Percentiles rank a stretch among this genome's conserved stretches.
Evolutionary conservation across 495 filamentous ascomycete genomes (phyloP).

Genomic region (Evernia prunastri): DNA sequence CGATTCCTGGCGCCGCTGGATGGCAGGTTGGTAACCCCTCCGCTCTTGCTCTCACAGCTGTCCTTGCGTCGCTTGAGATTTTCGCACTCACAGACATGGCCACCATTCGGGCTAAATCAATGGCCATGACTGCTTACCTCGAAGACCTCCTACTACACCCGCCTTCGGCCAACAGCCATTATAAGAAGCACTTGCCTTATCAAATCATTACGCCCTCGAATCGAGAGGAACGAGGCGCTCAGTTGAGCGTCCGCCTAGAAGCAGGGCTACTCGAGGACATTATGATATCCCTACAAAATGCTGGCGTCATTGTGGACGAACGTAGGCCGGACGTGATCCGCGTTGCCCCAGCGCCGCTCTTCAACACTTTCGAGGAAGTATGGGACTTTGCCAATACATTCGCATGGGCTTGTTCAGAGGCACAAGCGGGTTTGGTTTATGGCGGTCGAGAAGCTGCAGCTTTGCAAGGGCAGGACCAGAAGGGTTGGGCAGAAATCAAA

Average conservation of each 20-base stretch:
- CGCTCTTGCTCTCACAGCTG: slow-evolving; percentile 54
- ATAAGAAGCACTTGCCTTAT: slow-evolving; percentile 47
- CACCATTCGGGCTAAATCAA: slow-evolving; percentile 64
- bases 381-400: slow-evolving; percentile 67
- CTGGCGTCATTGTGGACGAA: slow-evolving; percentile 79
- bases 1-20: slow-evolving; percentile 57
- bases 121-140: slow-evolving; percentile 71
- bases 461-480: slow-evolving; percentile 14
- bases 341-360: slow-evolving; percentile 86
- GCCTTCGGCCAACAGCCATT: slow-evolving; percentile 35
- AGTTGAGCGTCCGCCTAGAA: slow-evolving; percentile 69
- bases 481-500: slow-evolving; percentile 22
- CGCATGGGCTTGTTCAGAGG: slow-evolving; percentile 40
- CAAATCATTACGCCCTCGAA: slow-evolving; percentile 75
- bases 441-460: slow-evolving; percentile 6
- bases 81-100: slow-evolving; percentile 68
- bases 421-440: not conserved
- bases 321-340: slow-evolving; percentile 83
- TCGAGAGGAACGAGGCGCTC: slow-evolving; percentile 69
- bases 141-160: slow-evolving; percentile 56
- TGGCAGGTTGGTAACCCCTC: slow-evolving; percentile 60
- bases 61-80: slow-evolving; percentile 70
- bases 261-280: slow-evolving; percentile 63
- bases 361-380: slow-evolving; percentile 78
- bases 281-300: slow-evolving; percentile 59